phyloP scores from a whole-genome alignment of 495 filamentous ascomycete genomes.

The Cudoniella acicularis region DNA sequence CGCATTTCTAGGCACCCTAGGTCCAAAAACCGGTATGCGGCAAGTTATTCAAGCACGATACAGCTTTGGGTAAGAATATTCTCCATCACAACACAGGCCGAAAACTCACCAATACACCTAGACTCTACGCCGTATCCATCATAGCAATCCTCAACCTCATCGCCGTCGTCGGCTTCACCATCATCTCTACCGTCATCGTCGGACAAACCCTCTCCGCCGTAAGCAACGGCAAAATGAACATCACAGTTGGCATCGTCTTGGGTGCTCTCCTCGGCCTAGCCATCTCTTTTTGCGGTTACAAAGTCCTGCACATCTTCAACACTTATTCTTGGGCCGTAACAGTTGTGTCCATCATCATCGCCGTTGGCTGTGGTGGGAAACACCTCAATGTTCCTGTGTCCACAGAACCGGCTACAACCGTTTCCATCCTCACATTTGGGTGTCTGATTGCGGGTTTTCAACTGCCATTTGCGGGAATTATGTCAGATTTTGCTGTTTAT shows the following conservation, averaged over 20 bases:
- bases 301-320: constrained; percentile 53
- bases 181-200: constrained; percentile 42
- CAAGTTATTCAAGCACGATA: constrained; percentile 49
- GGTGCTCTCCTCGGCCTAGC: constrained; percentile 43
- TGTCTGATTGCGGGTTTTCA: constrained; percentile 40
- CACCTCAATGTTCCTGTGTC: constrained; percentile 38
- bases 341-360: constrained; percentile 45
- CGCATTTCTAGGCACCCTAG: constrained; percentile 3
- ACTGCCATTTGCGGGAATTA: constrained; percentile 41
- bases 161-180: constrained; percentile 46
- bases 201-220: constrained; percentile 50
- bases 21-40: constrained; percentile 40
- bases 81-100: constrained; percentile 32
- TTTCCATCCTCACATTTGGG: constrained; percentile 44
- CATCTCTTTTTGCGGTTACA: constrained; percentile 57
- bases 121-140: constrained; percentile 34
- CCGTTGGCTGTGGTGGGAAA: constrained; percentile 41
- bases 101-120: background rate
- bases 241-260: constrained; percentile 46
- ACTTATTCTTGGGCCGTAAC: constrained; percentile 55
- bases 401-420: constrained; percentile 28
- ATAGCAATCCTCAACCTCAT: constrained; percentile 49
- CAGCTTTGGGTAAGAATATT: constrained; percentile 48
- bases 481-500: constrained; percentile 48
- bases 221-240: constrained; percentile 39